A percentile compares a stretch with the other conserved stretches of the same genome.
Conservation (phyloP, 2,329 filamentous ascomycete genomes). For the Pezicula radicicola region DNA sequence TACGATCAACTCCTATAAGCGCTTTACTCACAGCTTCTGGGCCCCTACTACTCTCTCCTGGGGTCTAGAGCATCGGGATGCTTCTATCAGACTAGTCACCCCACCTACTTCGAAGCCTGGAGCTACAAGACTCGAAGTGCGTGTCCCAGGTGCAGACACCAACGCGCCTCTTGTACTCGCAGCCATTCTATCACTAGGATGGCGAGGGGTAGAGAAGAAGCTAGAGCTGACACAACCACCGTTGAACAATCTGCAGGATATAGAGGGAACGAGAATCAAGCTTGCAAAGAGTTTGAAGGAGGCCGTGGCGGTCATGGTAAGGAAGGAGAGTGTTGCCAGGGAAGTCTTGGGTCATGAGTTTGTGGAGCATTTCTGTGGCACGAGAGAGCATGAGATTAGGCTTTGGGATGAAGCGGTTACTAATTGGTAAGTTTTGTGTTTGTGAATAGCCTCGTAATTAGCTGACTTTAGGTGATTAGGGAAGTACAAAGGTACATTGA, state of each 20-base stretch:
- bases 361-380: constrained; percentile 92
- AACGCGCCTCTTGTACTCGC: constrained; percentile 87
- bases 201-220: constrained; percentile 90
- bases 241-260: no score
- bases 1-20: constrained; percentile 97
- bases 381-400: constrained; percentile 83
- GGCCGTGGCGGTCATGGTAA: no score
- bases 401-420: constrained; percentile 96
- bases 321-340: constrained; percentile 90
- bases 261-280: no score
- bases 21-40: constrained; percentile 98
- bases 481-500: no score
- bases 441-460: no score
- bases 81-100: constrained; percentile 83
- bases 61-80: constrained; percentile 92
- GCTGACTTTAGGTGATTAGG: no score
- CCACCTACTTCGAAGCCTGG: constrained; percentile 82
- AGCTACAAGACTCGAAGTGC: constrained; percentile 87
- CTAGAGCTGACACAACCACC: constrained; percentile 79
- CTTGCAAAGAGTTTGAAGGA: no score
- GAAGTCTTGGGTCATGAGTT: constrained; percentile 94
- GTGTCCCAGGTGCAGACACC: constrained; percentile 92
- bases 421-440: constrained; percentile 86
- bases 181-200: constrained; percentile 82
- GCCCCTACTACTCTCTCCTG: constrained; percentile 95